Evolutionary conservation across 2,329 filamentous ascomycete species (phyloP).

Genomic region (Aureobasidium subglaciale): DNA sequence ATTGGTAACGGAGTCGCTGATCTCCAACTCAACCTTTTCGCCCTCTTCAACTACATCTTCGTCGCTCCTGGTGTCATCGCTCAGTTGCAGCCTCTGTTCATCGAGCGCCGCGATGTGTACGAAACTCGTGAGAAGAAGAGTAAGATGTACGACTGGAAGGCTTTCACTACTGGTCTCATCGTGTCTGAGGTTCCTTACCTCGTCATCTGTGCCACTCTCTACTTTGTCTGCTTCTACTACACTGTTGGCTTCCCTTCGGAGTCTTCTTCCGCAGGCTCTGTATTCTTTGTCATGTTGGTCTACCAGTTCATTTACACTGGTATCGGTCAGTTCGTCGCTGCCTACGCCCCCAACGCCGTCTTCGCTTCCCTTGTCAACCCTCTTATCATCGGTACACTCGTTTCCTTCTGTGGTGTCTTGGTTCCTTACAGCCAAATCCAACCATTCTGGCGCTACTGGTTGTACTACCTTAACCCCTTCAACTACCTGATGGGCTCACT

Average conservation of each 20-base stretch:
- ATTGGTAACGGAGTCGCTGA: slow-evolving; percentile 29
- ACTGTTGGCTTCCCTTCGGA: slow-evolving; percentile 35
- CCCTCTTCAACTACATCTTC: slow-evolving; percentile 31
- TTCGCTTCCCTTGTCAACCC: slow-evolving; percentile 42
- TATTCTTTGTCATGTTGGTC: slow-evolving; percentile 40
- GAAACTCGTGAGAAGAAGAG: slow-evolving; percentile 55
- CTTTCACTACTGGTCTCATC: slow-evolving; percentile 63
- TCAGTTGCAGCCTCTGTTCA: slow-evolving; percentile 54
- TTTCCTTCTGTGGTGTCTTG: slow-evolving; percentile 31
- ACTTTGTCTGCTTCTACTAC: slow-evolving; percentile 37
- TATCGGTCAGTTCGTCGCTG: slow-evolving; percentile 51
- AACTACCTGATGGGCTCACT: slow-evolving; percentile 37
- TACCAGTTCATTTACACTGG: slow-evolving; percentile 51
- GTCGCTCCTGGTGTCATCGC: slow-evolving; percentile 42
- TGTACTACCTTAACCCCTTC: slow-evolving; percentile 34
- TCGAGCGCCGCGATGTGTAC: slow-evolving; percentile 52
- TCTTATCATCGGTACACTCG: slow-evolving; percentile 27
- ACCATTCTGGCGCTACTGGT: slow-evolving; percentile 34
- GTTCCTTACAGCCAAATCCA: slow-evolving; percentile 29
- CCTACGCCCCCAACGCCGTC: slow-evolving; percentile 36
- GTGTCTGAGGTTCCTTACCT: slow-evolving; percentile 64
- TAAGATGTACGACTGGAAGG: slow-evolving; percentile 68
- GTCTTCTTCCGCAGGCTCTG: slow-evolving; percentile 41
- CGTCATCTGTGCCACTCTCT: slow-evolving; percentile 52
- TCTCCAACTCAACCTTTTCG: slow-evolving; percentile 31